A percentile compares a stretch with the other conserved stretches of the same genome.
Conservation (phyloP, 345 rosid genomes). For the Kandelia obovata region DNA sequence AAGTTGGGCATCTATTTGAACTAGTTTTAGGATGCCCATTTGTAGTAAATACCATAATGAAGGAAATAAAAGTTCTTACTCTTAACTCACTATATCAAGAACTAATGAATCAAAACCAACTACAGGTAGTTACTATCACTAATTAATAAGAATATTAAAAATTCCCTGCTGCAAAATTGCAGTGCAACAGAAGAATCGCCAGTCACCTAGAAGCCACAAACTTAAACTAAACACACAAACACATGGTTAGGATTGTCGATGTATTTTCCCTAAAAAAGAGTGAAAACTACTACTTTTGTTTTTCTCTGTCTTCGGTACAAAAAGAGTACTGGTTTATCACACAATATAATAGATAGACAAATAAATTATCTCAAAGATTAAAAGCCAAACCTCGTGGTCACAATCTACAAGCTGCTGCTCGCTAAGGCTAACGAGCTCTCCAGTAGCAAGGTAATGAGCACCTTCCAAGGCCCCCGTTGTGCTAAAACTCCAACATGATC, state of each 20-base stretch:
- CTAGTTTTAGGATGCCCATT: not conserved
- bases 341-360: not conserved
- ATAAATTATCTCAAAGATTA: not conserved
- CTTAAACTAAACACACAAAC: not conserved
- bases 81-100: no score
- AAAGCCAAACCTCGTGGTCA: conserved; percentile 79
- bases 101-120: no score
- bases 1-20: not conserved
- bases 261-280: no score
- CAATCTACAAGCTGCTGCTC: conserved; percentile 99
- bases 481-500: conserved; percentile 98
- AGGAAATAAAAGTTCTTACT: not conserved
- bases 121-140: no score
- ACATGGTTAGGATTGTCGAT: no score
- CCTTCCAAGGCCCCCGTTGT: conserved; percentile 94
- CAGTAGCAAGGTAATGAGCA: conserved; percentile 77
- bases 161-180: not conserved
- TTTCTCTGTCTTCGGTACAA: no score
- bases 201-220: not conserved
- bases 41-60: not conserved
- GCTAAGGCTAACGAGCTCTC: conserved; percentile 86
- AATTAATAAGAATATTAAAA: no score
- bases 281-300: no score
- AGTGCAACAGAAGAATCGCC: not conserved
- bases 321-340: no score